Base-by-base conservation (phyloP, 768 basidiomycete species). In the Vishniacozyma victoriae region DNA sequence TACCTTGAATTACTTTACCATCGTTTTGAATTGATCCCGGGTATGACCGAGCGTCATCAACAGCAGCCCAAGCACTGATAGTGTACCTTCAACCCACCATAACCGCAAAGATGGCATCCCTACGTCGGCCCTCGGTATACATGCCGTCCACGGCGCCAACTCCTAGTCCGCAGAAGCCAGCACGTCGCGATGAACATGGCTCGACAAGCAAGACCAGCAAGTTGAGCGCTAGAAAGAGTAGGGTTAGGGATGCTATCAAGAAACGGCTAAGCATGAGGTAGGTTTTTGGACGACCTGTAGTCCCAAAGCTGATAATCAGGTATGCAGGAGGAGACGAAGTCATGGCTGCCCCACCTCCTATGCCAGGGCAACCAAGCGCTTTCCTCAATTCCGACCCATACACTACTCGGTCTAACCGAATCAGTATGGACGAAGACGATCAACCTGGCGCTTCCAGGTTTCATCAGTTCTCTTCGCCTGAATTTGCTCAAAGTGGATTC, bases 201-300 rank as follows among this genome's bases (percentile, higher is more conserved):
- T 45, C 41, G 26, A 41, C 54, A 23, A 54, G 9, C 29, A 9
- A 9, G 29, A 33, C n/a, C 27, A 41, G 39, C 44, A 47, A 48
- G 45, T 37, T 19, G 41, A 40, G 61, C 48, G 65, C 62, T 16
- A 73, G 78, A 38, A 77, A 77, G 60, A 76, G 77, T 24, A 72
- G 75, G 11, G 77, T 80, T 18, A 78, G 90, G 70, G 92, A 92
- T 78, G 89, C 86, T 75, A 90, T 95, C 73, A 90, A 89, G 79
- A 89, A 89, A 73, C 85, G 92, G 65, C 85, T 95, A 83, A 91
- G 90, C 14, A 86, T 84, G 79, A 83, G 91, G 69, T 95, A 87
- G 79, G 87, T 85, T 31, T 41, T 5, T 13, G 16, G 40, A 24
- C 25, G 35, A 4, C 15, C 13, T 16, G 37, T 22, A 31, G 13